Conservation (phyloP, 129 eudicot genomes). For the Lonicera japonica region DNA sequence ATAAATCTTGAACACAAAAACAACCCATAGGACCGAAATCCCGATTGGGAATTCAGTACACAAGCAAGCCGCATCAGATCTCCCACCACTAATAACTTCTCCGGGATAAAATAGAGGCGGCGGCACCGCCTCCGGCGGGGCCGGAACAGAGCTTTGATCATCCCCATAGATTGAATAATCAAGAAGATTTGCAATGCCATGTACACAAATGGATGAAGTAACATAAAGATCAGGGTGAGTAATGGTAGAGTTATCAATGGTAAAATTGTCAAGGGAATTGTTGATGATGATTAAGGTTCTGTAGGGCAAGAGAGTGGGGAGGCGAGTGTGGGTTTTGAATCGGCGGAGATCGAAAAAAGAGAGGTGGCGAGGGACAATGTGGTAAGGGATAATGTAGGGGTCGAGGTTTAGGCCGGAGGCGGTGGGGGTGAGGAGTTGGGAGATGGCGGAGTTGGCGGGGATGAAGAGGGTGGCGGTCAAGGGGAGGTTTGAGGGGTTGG, state of each 20-base stretch:
- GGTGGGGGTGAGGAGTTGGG: constrained; percentile 27
- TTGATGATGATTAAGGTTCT: constrained; percentile 44
- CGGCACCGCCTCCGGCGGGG: neutral
- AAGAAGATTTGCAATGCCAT: constrained; percentile 39
- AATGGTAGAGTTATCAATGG: constrained; percentile 41
- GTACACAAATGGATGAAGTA: constrained; percentile 32
- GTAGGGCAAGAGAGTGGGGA: constrained; percentile 52
- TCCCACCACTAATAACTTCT: neutral
- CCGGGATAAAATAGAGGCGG: neutral
- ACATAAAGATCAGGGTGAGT: constrained; percentile 49
- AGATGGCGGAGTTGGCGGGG: constrained; percentile 39
- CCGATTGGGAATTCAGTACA: neutral
- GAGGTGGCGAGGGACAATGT: constrained; percentile 60
- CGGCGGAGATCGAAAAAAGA: constrained; percentile 43
- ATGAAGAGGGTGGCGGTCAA: constrained; percentile 50
- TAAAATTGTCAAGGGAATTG: constrained; percentile 36
- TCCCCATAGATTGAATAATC: constrained; percentile 33
- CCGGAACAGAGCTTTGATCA: neutral
- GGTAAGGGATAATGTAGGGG: constrained; percentile 57
- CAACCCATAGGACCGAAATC: neutral
- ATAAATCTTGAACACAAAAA: constrained; percentile 11
- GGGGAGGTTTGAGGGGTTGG: constrained; percentile 31
- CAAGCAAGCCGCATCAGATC: constrained; percentile 7
- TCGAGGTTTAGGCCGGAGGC: constrained; percentile 26
- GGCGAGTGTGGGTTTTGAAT: constrained; percentile 34